Base-by-base conservation (phyloP, 495 filamentous ascomycete genomes). In the Hypoxylon rickii region DNA sequence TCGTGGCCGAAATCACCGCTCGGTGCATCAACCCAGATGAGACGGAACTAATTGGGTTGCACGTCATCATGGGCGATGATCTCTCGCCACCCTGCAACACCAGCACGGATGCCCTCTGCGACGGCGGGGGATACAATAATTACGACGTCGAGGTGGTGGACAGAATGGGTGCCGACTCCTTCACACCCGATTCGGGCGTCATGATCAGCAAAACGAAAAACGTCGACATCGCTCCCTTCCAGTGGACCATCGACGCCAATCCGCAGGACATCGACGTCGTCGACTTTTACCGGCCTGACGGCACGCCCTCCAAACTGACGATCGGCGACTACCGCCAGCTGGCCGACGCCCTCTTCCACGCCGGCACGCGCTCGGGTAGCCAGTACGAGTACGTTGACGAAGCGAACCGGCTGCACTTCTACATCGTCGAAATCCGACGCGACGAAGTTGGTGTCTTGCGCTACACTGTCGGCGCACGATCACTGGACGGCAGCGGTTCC, bases 121-220 rank as follows among this genome's bases (percentile, higher is more conserved):
- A 76, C 38, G 73, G 73, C 11, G 69, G 73, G 4, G 44, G 63
- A 11, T 76, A 73, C 60, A 65, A 68, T 32, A 66, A 53, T 34
- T 76, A 76, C 56, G 71, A 73, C 29, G 18, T 76, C 24, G 73
- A 76, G 29, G 72, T 76, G 10, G 58, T 76, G 29, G 73, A 76
- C 54, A 59, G 73, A 24, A 74, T 74, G 72, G 73, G 73, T 7
- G 63, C 72, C 2, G 73, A 76, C 46, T 72, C 68, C 0, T 76
- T 76, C 59, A 55, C 55, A 3, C 67, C 73, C 0, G 73, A 76
- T 39, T 67, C 66, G 12, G 73, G 73, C 19, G 73, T 76, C 17
- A 68, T 76, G 69, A 71, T 76, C 51, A 74, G 71, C 62, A 76
- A 76, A 61, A 69, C 69, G 2, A 71, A 72, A 55, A 60, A 68